These are phyloP conservation scores for Parachaetomium inaequale DNA, from an alignment of 495 filamentous ascomycete species.

Conservation along the genomic window DNA sequence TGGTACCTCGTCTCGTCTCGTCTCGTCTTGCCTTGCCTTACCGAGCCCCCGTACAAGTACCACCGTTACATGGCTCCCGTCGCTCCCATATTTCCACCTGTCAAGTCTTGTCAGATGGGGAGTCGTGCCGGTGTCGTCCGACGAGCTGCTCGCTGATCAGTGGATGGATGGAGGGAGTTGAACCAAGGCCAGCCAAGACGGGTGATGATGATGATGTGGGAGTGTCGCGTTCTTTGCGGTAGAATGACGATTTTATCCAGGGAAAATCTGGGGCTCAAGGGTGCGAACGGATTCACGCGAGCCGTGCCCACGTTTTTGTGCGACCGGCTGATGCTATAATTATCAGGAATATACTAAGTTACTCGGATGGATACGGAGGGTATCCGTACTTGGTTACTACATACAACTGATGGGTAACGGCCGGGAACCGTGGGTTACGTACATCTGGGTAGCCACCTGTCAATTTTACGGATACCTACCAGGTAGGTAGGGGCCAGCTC, in stretches of 20 bases:
- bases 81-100: not conserved
- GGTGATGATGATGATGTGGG: not conserved
- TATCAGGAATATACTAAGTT: not conserved
- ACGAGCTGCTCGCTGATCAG: not conserved
- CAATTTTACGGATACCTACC: too few species aligned
- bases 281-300: not conserved
- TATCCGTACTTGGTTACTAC: too few species aligned
- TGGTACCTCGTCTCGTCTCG: not conserved
- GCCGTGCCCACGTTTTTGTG: constrained; percentile 6
- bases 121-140: constrained; percentile 6
- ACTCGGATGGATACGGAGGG: not conserved
- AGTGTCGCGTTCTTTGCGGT: not conserved
- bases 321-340: not conserved
- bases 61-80: constrained; percentile 1
- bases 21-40: not conserved
- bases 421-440: not conserved
- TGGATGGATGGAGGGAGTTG: not conserved
- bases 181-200: not conserved
- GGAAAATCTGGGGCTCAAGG: not conserved
- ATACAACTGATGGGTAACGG: too few species aligned
- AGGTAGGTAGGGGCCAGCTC: too few species aligned
- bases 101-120: not conserved
- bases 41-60: not conserved
- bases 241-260: not conserved
- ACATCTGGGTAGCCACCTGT: not conserved